Percentiles rank a stretch among this genome's conserved stretches.
phyloP scores from a whole-genome alignment of 2,329 filamentous ascomycete genomes.

The Didymellaceae sp. region DNA sequence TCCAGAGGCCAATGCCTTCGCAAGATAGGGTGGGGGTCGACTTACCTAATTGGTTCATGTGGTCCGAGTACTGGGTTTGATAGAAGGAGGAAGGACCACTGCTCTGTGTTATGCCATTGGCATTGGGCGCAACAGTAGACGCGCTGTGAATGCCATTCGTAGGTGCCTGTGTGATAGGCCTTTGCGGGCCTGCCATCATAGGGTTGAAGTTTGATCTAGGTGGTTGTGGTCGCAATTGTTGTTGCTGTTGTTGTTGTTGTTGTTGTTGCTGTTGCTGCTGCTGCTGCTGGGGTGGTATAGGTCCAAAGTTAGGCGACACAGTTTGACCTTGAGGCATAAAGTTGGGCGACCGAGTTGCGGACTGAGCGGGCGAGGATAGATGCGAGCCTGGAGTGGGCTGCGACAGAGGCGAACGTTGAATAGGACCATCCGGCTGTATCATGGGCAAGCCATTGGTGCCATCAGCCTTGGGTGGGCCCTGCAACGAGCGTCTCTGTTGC shows the following conservation, averaged over 20 bases:
- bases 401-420: conserved; percentile 71
- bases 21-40: conserved; percentile 60
- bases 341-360: conserved; percentile 65
- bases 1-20: conserved; percentile 65
- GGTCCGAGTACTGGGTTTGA: conserved; percentile 86
- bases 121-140: conserved; percentile 45
- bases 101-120: conserved; percentile 46
- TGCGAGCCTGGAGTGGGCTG: conserved; percentile 86
- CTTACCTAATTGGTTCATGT: conserved; percentile 96
- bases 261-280: conserved; percentile 42
- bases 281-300: conserved; percentile 55
- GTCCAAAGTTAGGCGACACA: conserved; percentile 66
- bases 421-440: conserved; percentile 49
- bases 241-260: conserved; percentile 24
- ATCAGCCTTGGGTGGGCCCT: conserved; percentile 77
- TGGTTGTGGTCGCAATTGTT: conserved; percentile 52
- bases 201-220: conserved; percentile 57
- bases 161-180: conserved; percentile 44
- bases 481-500: conserved; percentile 73
- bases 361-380: conserved; percentile 67
- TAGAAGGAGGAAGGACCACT: conserved; percentile 68
- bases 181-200: conserved; percentile 51
- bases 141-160: conserved; percentile 48
- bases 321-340: conserved; percentile 65
- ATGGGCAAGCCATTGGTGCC: conserved; percentile 49